These are phyloP conservation scores for Kwoniella sp. DNA, from an alignment of 768 basidiomycete genomes.

Conservation along the genomic window DNA sequence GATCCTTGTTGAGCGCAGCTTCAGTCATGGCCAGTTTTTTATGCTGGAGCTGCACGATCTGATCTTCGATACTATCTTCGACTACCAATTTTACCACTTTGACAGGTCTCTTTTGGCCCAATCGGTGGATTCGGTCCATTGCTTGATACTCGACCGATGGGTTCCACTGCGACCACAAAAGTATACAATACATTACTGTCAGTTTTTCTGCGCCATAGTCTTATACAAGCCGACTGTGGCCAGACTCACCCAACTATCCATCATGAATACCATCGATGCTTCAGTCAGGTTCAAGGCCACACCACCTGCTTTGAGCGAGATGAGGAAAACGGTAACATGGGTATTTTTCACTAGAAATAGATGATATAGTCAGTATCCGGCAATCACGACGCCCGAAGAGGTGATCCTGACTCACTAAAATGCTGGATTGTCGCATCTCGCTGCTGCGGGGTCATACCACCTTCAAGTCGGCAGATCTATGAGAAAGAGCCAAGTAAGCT, in stretches of 20 bases:
- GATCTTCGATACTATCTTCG: conserved; percentile 89
- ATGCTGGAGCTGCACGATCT: conserved; percentile 95
- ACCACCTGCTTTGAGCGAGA: conserved; percentile 90
- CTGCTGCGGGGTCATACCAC: conserved; percentile 95
- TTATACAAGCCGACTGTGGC: not conserved
- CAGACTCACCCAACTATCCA: conserved; percentile 76
- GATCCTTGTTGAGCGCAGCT: conserved; percentile 47
- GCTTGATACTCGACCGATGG: conserved; percentile 73
- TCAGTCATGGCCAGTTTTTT: conserved; percentile 94
- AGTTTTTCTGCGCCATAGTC: not conserved
- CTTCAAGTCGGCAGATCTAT: conserved; percentile 89
- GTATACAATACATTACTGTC: too few species aligned
- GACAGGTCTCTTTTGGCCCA: conserved; percentile 92
- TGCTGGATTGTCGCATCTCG: conserved; percentile 91
- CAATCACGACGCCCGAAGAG: not conserved
- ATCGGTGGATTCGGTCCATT: conserved; percentile 95
- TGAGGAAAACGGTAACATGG: conserved; percentile 94
- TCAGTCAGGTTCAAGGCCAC: conserved; percentile 58
- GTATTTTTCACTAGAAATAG: conserved; percentile 80
- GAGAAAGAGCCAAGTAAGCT: conserved; percentile 13
- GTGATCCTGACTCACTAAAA: conserved; percentile 67
- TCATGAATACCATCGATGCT: conserved; percentile 89
- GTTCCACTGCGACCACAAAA: conserved; percentile 68
- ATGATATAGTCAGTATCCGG: too few species aligned
- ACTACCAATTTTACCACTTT: conserved; percentile 90